phyloP scores from a whole-genome alignment of 768 basidiomycete genomes.

The Lanmaoa rubissima region DNA sequence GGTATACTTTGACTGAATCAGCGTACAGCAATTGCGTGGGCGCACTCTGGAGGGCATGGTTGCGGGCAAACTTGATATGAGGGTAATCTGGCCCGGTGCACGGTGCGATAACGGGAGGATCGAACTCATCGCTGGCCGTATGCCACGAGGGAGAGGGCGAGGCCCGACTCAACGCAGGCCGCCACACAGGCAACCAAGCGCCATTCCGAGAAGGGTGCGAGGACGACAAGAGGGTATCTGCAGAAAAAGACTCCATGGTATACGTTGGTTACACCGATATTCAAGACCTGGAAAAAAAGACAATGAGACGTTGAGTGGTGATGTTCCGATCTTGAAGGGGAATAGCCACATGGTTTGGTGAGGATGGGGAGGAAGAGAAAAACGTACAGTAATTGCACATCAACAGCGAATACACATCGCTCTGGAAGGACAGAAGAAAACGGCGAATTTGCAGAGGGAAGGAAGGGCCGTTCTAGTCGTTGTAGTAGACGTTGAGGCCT shows the following conservation, averaged over 20 bases:
- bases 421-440: conserved; percentile 10
- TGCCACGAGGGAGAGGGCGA: conserved; percentile 19
- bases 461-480: conserved; percentile 9
- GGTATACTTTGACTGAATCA: conserved; percentile 25
- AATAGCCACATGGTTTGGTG: no score
- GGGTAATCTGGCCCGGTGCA: conserved; percentile 13
- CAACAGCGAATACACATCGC: conserved; percentile 25
- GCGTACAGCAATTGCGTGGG: conserved; percentile 14
- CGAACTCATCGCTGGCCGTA: conserved; percentile 18
- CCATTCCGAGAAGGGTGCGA: conserved; percentile 10
- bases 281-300: conserved; percentile 30
- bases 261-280: conserved; percentile 32
- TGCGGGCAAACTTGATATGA: conserved; percentile 15
- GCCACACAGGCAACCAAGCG: conserved; percentile 13
- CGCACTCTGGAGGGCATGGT: conserved; percentile 12
- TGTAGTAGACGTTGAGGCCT: conserved; percentile 23
- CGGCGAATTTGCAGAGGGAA: conserved; percentile 3
- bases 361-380: background rate
- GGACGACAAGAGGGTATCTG: conserved; percentile 29
- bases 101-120: conserved; percentile 24
- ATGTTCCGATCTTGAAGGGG: background rate
- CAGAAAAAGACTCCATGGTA: conserved; percentile 32
- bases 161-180: conserved; percentile 18
- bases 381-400: conserved; percentile 26
- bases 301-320: background rate